Conservation (phyloP, 208 protist genomes). For the Dictyostelium gargantuum region DNA sequence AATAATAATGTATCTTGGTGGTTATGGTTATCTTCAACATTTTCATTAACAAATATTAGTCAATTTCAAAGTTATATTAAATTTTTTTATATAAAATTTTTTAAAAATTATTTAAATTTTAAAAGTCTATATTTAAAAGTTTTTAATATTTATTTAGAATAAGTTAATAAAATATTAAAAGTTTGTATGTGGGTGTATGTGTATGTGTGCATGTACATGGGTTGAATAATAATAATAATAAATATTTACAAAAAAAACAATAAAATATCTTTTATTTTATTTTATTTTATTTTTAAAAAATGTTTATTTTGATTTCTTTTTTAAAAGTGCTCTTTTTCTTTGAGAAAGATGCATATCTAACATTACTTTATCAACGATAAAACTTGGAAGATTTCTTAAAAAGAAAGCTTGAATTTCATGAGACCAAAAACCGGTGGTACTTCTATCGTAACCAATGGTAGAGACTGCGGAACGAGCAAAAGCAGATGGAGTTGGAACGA, state of each 20-base stretch:
- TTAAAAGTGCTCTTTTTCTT: slow-evolving; percentile 38
- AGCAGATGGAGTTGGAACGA: background rate
- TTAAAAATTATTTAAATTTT: no score
- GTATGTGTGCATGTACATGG: no score
- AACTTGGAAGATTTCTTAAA: background rate
- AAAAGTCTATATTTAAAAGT: no score
- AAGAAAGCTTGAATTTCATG: slow-evolving; percentile 29
- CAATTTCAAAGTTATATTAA: no score
- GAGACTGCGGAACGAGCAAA: slow-evolving; percentile 1
- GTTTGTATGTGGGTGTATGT: no score
- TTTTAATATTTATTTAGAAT: no score
- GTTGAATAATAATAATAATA: background rate
- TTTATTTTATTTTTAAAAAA: background rate
- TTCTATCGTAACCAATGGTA: slow-evolving; percentile 33
- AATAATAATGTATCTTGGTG: no score
- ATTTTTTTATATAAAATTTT: no score
- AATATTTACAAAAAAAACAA: background rate
- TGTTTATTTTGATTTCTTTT: slow-evolving; percentile 48
- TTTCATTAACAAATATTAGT: no score
- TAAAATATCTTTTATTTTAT: background rate
- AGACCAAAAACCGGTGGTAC: slow-evolving; percentile 29
- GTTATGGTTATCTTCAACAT: no score
- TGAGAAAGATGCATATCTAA: slow-evolving; percentile 18
- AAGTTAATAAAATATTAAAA: no score
- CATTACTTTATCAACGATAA: slow-evolving; percentile 4